Base-by-base conservation (phyloP, 176 grass and related monocot species). In the Avena sativa region DNA sequence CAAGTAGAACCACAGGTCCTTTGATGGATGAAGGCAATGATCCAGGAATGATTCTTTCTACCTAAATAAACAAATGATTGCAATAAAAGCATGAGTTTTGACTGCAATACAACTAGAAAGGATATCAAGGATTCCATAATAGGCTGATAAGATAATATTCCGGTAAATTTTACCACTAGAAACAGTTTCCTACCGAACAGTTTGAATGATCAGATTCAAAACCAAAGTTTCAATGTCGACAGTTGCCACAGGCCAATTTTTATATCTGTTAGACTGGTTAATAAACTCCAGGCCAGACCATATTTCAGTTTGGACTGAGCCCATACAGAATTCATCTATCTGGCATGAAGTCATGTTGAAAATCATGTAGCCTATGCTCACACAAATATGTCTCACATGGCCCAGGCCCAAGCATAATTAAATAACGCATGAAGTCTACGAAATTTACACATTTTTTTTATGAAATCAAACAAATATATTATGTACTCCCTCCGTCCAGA, bases 1-100 rank as follows among this genome's bases (percentile, higher is more conserved):
- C 92, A 74, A 98, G 65, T 44, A 98, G 85, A 89, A 98, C 89
- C 16, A 95, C 86, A 68, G 91, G 90, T 81, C 79, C 88, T 82
- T 95, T 74, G 55, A 84, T 74, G 72, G 86, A 94, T 59, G 86
- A 87, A 65, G 86, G 72, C 71, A 98, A 86, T 48, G 89, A 92
- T 51, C 90, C 92, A 75, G 96, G 96, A 88, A 84, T 53, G 76
- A 98, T 95, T 83, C 87, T 92, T 91, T 98, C 91, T 82, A 98
- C 93, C 96, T 98, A 84, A 84, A 32, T 43, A 59, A 89, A 84
- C 50, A 38, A 75, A 81, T 19, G 74, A 89, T 43, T 51, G 43
- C 25, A 46, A 76, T 68, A 76, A 79, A 61, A 85, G 38, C 61
- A 69, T 81, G 66, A 72, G 19, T 53, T 72, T 72, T 78, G 20